Evolutionary conservation across 2,329 filamentous ascomycete genomes (phyloP), one percentile per base, ranked within the genome.

Genomic region (Penicillium frequentans): DNA sequence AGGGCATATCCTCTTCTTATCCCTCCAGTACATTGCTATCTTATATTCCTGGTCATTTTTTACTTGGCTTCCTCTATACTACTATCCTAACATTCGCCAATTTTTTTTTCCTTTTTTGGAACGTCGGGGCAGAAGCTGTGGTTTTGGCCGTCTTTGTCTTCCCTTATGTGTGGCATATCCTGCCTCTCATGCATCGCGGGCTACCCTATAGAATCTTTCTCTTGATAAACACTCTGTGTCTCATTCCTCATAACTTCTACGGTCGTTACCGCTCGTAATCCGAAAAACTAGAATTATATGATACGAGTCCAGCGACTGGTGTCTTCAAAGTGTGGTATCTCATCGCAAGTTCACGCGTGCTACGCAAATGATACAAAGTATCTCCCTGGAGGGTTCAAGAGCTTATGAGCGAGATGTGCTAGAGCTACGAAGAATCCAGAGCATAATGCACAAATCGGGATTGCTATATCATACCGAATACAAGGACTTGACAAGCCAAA

Each of bases 401-500:
- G 31, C 11, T 16, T 16, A 16, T 33, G 31, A 14, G 31, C 29
- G 14, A 4, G 11, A 11, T 19, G 3, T 10, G 23, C 10, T 42
- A 42, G 8, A 42, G 9, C 39, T 42, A 42, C 19, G 35, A 19
- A n/a, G 21, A 48, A 37, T 49, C 21, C 6, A 26, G 43, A 51
- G 31, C 23, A 39, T 57, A 57, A 49, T 56, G 48, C 50, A 60
- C 57, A 57, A 54, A 23, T 49, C 52, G 52, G 46, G 58, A 56
- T 59, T 58, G 39, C 49, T 59, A 57, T 57, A 56, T 54, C 53
- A 55, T 54, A 60, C n/a, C 49, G 39, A 58, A 62, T 65, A 60
- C 53, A 68, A 62, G 57, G 60, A 53, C 46, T 56, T 53, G 52
- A 61, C 58, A 58, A 61, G 64, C 56, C 64, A 64, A 63, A 68